Evolutionary conservation across 805 yeast genomes (phyloP), one percentile per base, ranked within the genome.

Genomic region (Suhomyces xylopsoci): DNA sequence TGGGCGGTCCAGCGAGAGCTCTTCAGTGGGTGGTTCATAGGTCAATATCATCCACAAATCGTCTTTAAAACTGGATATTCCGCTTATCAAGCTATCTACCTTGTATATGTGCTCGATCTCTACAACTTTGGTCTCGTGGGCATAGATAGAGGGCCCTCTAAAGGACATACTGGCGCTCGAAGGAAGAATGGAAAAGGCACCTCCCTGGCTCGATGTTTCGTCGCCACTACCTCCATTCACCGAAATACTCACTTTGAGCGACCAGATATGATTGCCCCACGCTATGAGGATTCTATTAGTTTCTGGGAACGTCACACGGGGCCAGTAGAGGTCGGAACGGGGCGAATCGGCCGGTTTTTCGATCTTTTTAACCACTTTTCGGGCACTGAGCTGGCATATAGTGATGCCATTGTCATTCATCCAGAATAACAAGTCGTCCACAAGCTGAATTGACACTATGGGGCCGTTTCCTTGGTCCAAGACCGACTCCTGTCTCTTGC

Each of bases 241-340:
- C 51, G 58, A n/a, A 8, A 49, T 32, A 4, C 59, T 73, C 7
- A 83, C 68, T 54, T 83, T 76, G 36, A 90, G 69, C 19, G 79
- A 71, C 96, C 96, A 92, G 2, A 93, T 74, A 56, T 84, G 80
- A 55, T 82, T 78, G 2, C 83, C 88, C 98, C 98, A 94, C 0
- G 92, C 96, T 24, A 94, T 78, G 1, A 88, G 67, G 9, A 90
- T 72, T 55, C 88, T 67, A 62, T 86, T 87, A 2, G 78, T 69
- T 59, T 85, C 96, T 0, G 85, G 83, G 50, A 78, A 77, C 52
- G 82, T 82, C 3, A 88, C 79, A 47, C 88, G 79, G 0, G 98
- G 97, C 84, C 94, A 85, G 60, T 87, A 90, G 36, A 92, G 68
- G 58, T 90, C 97, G 2, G 96, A 84, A 20, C 92, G 73, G 4